Conservation (phyloP, 1,284 basidiomycete genomes). For the Puccinia hordei region DNA sequence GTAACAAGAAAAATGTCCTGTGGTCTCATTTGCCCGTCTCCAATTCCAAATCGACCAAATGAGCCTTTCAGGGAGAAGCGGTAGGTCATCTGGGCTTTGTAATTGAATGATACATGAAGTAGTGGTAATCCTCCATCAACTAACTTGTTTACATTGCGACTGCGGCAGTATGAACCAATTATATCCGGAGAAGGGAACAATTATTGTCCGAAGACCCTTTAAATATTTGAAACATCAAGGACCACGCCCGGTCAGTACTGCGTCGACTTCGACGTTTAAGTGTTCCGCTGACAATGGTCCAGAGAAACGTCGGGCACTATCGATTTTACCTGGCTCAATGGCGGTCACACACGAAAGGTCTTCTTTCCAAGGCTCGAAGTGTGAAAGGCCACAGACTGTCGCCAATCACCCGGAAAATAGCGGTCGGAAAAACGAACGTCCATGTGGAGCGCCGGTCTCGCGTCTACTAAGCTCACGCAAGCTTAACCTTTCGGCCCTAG, state of each 20-base stretch:
- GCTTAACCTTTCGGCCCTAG: conserved; percentile 22
- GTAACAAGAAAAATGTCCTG: not conserved
- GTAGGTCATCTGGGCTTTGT: not conserved
- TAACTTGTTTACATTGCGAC: not conserved
- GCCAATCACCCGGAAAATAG: not conserved
- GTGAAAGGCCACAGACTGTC: not conserved
- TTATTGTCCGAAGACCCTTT: conserved; percentile 28
- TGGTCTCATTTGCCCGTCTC: not conserved
- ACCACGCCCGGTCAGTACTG: conserved; percentile 10
- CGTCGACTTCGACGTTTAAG: not conserved
- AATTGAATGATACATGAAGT: too few species aligned
- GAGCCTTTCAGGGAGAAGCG: not conserved
- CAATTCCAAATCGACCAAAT: not conserved
- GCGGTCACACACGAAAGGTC: not conserved
- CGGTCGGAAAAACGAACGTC: not conserved
- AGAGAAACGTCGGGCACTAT: not conserved
- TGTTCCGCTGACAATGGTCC: not conserved
- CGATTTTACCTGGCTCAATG: not conserved
- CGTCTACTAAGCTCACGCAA: conserved; percentile 42
- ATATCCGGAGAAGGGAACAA: not conserved
- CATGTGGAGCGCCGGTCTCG: conserved; percentile 3
- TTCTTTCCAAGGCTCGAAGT: not conserved
- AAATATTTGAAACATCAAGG: conserved; percentile 44
- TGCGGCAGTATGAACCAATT: not conserved
- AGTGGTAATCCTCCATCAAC: not conserved